These are phyloP conservation scores for Hyphopichia fennica DNA, from an alignment of 1,139 yeast genomes.

Conservation along the genomic window DNA sequence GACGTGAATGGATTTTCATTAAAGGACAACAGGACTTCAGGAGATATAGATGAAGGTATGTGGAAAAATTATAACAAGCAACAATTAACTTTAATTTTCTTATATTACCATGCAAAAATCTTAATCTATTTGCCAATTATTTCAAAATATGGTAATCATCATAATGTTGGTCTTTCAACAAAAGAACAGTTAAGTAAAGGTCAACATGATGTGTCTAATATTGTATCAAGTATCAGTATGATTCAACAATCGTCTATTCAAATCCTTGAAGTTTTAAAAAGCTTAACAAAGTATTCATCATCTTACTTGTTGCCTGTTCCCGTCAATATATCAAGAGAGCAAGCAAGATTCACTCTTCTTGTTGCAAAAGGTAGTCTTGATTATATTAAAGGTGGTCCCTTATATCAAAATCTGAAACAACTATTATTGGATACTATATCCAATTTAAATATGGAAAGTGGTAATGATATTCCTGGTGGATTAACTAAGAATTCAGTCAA, in stretches of 20 bases:
- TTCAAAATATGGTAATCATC: constrained; percentile 45
- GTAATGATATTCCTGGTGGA: constrained; percentile 58
- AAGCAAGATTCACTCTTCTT: constrained; percentile 64
- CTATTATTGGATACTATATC: constrained; percentile 50
- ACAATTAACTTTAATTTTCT: constrained; percentile 58
- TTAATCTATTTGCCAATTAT: constrained; percentile 79
- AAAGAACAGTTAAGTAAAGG: constrained; percentile 37
- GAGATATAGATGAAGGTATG: constrained; percentile 25
- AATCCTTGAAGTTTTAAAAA: constrained; percentile 58
- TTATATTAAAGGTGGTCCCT: constrained; percentile 80
- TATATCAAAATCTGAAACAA: constrained; percentile 67
- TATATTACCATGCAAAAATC: constrained; percentile 78
- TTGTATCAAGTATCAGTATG: constrained; percentile 51
- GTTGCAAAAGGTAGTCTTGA: constrained; percentile 82
- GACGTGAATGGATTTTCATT: constrained; percentile 62
- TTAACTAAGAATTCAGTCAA: constrained; percentile 56
- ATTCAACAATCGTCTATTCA: constrained; percentile 76
- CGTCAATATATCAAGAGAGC: constrained; percentile 65
- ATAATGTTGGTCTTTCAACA: constrained; percentile 44
- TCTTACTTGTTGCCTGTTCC: constrained; percentile 61
- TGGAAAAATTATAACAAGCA: constrained; percentile 44
- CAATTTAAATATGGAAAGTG: constrained; percentile 51
- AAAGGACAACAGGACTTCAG: constrained; percentile 31
- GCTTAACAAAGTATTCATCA: constrained; percentile 41
- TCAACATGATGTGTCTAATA: constrained; percentile 23